Evolutionary conservation across 768 basidiomycete species (phyloP).

Genomic region (Cytidiella melzeri): DNA sequence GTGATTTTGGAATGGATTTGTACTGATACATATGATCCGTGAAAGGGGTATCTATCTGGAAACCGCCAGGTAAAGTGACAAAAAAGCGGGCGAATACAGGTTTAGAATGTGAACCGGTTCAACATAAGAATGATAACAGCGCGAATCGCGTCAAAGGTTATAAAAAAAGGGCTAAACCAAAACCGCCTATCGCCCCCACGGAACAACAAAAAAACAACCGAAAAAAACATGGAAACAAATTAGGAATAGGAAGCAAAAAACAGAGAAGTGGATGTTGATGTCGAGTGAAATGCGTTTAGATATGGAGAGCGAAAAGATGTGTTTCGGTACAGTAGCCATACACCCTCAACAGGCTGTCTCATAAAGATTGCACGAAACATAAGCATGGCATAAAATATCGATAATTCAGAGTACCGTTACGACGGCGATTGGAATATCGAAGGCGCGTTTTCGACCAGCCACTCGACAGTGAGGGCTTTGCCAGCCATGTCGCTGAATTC

Average conservation of each 20-base stretch:
- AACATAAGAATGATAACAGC: no score
- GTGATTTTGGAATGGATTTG: no score
- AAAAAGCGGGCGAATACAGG: no score
- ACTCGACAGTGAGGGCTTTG: conserved; percentile 89
- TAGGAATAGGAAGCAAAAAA: neutral
- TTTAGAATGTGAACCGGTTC: no score
- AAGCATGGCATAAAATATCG: conserved; percentile 2
- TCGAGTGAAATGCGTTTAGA: neutral
- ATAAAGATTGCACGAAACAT: neutral
- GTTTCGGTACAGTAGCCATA: no score
- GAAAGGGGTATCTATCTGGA: no score
- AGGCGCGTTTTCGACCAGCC: conserved; percentile 87
- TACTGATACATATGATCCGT: no score
- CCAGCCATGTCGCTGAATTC: conserved; percentile 99
- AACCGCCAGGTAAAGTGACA: no score
- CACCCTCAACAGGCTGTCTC: neutral
- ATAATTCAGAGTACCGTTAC: conserved; percentile 4
- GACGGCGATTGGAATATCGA: conserved; percentile 36
- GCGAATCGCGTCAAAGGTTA: no score
- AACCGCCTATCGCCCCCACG: neutral
- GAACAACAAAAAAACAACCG: neutral
- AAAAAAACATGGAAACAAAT: neutral
- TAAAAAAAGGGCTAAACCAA: no score
- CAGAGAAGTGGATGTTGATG: neutral
- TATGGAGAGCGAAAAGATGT: no score